Base-by-base conservation (phyloP, 192 early-diverging fungal species). In the Podila clonocystis region DNA sequence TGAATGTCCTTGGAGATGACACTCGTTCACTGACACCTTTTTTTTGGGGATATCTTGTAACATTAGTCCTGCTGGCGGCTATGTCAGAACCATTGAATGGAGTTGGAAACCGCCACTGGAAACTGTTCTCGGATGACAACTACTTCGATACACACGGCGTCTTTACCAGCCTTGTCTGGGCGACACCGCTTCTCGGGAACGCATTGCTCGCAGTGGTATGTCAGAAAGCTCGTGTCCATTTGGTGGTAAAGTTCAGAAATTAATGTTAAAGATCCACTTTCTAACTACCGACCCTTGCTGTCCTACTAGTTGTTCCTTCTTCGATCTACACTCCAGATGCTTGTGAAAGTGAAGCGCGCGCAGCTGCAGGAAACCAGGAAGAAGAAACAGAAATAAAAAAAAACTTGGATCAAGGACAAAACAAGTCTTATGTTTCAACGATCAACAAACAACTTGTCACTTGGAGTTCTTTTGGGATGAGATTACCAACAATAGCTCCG, bases 141-240 rank as follows among this genome's bases (percentile, higher is more conserved):
- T 88, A 88, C 52, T 88, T 88, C 72, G 87, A 88, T 30, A 38
- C 63, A 0, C 74, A 73, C 9, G 87, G 87, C 22, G 62, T 88
- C 31, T 88, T 88, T 68, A 68, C 75, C 3, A 70, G 82, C 12
- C 59, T 75, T 30, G 75, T 86, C 4, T 88, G 85, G 66, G 74
- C 87, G 0, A 64, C 75, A 12, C 87, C 87, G 0, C 65, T 83
- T 22, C 62, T 88, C 24, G 50, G 63, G 17, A 88, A 88, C 33
- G 82, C 69, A 9, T 64, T 83, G 4, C 26, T 88, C 9, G 70
- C 71, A 5, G 57, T 86, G 58, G 85, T 85, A 79, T 65, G 75
- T 33, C 11, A 24, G 26, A 17, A 9, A 52, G 20, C 41, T 26
- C 20, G 9, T 13, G 31, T 11, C 1, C 12, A n/a, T 22, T 3